These are phyloP conservation scores for Wickerhamiella occidentalis DNA, from an alignment of 805 yeast species.

Conservation along the genomic window DNA sequence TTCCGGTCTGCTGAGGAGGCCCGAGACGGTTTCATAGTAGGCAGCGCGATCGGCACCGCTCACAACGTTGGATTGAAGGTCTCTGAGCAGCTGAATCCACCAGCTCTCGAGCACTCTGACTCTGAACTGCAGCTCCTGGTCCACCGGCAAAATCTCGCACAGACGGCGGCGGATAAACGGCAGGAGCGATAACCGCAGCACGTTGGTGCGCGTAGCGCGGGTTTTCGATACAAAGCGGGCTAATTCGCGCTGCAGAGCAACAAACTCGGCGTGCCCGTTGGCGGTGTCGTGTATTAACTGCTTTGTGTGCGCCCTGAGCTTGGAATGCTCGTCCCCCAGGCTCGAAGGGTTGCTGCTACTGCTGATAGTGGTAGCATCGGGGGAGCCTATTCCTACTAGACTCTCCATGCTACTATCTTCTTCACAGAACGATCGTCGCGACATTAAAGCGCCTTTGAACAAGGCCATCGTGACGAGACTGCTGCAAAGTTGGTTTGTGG, in stretches of 20 bases:
- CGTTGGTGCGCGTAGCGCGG: conserved; percentile 24
- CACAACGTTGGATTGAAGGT: conserved; percentile 22
- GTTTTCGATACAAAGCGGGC: conserved; percentile 13
- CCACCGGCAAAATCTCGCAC: conserved; percentile 20
- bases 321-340: background rate
- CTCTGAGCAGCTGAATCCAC: conserved; percentile 30
- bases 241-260: conserved; percentile 15
- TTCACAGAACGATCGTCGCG: conserved; percentile 9
- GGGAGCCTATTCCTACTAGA: conserved; percentile 6
- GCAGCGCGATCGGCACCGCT: conserved; percentile 30
- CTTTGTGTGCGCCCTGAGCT: background rate
- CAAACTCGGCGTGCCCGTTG: conserved; percentile 13
- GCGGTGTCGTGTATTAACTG: background rate
- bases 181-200: conserved; percentile 33
- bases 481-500: background rate
- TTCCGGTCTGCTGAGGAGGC: conserved; percentile 30
- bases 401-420: conserved; percentile 10
- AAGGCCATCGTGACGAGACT: background rate
- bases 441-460: conserved; percentile 2
- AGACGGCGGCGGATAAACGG: conserved; percentile 28
- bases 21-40: conserved; percentile 31
- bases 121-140: conserved; percentile 19
- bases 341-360: conserved; percentile 8
- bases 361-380: conserved; percentile 16
- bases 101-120: conserved; percentile 27